Evolutionary conservation across 1,284 basidiomycete species (phyloP).

Genomic region (Apiotrichum mycotoxinovorans): DNA sequence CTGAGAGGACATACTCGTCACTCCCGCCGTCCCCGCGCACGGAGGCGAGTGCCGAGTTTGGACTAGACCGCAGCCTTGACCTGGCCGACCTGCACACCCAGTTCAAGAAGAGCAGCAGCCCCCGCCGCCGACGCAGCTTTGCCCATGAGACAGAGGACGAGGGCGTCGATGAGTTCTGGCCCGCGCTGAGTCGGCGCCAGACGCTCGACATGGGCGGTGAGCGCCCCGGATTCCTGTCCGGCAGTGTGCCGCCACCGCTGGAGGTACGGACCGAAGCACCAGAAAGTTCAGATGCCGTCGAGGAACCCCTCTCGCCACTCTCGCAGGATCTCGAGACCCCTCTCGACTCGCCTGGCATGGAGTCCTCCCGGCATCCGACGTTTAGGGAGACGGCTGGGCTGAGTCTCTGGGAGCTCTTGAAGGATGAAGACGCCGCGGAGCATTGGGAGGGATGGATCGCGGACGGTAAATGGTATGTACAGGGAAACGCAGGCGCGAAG

Average conservation of each 20-base stretch:
- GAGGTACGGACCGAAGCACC: background rate
- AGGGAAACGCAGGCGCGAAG: background rate
- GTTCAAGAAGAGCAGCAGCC: background rate
- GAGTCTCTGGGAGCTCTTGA: constrained; percentile 29
- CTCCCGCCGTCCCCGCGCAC: constrained; percentile 40
- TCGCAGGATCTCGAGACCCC: background rate
- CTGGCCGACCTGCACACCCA: background rate
- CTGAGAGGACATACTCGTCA: constrained; percentile 32
- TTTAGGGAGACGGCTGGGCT: background rate
- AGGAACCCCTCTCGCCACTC: background rate
- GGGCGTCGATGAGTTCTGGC: constrained; percentile 16
- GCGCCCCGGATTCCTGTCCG: background rate
- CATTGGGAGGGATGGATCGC: constrained; percentile 48
- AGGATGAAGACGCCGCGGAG: constrained; percentile 46
- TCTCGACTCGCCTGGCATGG: background rate
- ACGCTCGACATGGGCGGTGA: constrained; percentile 1
- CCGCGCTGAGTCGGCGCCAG: constrained; percentile 12
- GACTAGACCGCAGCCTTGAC: constrained; percentile 8
- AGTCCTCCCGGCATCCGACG: too few relatives aligned
- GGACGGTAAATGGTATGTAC: constrained; percentile 47
- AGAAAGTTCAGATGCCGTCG: background rate
- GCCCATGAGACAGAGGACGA: background rate
- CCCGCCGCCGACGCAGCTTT: background rate
- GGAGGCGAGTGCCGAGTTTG: constrained; percentile 10
- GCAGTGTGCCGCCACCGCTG: background rate